Evolutionary conservation across 345 rosid genomes (phyloP), one percentile per base, ranked within the genome.

Genomic region (Gossypioides kirkii): DNA sequence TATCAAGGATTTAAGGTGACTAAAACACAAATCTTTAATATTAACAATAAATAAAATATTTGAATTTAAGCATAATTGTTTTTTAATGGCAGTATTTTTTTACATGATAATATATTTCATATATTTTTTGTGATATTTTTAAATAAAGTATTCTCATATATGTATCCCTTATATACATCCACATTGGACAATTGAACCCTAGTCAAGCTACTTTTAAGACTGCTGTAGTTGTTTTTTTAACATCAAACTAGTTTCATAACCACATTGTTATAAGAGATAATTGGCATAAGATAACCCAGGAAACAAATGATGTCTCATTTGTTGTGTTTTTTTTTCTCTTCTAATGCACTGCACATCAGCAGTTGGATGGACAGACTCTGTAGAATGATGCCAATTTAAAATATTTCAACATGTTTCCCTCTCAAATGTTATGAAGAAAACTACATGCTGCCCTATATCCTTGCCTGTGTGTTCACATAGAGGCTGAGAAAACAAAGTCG

Each of bases 181-280:
- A n/a, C 17, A 50, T 50, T n/a, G 7, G 20, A 16, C 9, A 13
- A 6, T 50, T 4, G 54, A 50, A 16, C 54, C 42, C 10, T 2
- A 13, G 36, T 13, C 43, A 28, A 28, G 4, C 67, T 61, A 36
- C 25, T 38, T 62, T 12, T 10, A 38, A 36, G 68, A 62, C 49
- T 62, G 14, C 13, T 62, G 26, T 10, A 9, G 47, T 61, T 61
- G 45, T 46, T 9, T 36, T n/a, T 61, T n/a, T 41, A 8, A 2
- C 47, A 41, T 38, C 68, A 62, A 62, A 38, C 47, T 62, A 38
- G 23, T n/a, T 62, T 38, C 16, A 62, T 62, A 38, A n/a, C 68
- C 47, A 16, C 18, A 17, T n/a, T 38, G 16, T 62, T 62, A 14
- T 62, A 38, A 3, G 47, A 62, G 25, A 38, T 62, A n/a, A 18